Evolutionary conservation across 2,329 filamentous ascomycete genomes (phyloP).

Genomic region (Bipolaris zeicola): DNA sequence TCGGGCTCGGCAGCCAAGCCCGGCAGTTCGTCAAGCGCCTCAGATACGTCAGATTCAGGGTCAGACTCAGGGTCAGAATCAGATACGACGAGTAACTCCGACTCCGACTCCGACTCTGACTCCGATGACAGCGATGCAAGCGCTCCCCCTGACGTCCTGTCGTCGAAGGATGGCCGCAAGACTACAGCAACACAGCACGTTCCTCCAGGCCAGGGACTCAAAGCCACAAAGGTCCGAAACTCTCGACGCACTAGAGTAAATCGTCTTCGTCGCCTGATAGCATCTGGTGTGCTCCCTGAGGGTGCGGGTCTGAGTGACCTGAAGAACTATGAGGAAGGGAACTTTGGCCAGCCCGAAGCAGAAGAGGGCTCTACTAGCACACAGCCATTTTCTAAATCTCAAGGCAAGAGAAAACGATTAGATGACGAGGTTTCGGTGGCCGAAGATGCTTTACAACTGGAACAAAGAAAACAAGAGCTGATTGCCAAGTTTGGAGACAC

Average conservation of each 20-base stretch:
- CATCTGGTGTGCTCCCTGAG: constrained; percentile 57
- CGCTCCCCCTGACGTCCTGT: constrained; percentile 30
- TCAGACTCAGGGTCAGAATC: constrained; percentile 23
- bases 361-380: background rate
- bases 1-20: constrained; percentile 20
- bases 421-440: constrained; percentile 24
- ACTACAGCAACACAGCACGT: constrained; percentile 9
- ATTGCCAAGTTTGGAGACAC: constrained; percentile 26
- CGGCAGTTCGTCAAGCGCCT: constrained; percentile 17
- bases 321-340: constrained; percentile 52
- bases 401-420: constrained; percentile 33
- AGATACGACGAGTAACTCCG: constrained; percentile 40
- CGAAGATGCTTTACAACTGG: constrained; percentile 26
- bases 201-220: constrained; percentile 58
- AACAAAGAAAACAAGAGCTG: constrained; percentile 29
- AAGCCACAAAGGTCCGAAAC: constrained; percentile 62
- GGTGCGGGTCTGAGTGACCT: constrained; percentile 60
- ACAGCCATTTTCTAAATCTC: constrained; percentile 13
- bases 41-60: constrained; percentile 29
- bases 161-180: constrained; percentile 25
- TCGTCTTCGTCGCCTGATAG: constrained; percentile 59
- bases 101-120: constrained; percentile 50
- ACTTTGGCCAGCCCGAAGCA: background rate
- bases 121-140: constrained; percentile 47
- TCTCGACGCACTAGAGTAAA: constrained; percentile 57